phyloP scores from a whole-genome alignment of 2,329 filamentous ascomycete genomes.

The Rhexocercosporidium sp. region DNA sequence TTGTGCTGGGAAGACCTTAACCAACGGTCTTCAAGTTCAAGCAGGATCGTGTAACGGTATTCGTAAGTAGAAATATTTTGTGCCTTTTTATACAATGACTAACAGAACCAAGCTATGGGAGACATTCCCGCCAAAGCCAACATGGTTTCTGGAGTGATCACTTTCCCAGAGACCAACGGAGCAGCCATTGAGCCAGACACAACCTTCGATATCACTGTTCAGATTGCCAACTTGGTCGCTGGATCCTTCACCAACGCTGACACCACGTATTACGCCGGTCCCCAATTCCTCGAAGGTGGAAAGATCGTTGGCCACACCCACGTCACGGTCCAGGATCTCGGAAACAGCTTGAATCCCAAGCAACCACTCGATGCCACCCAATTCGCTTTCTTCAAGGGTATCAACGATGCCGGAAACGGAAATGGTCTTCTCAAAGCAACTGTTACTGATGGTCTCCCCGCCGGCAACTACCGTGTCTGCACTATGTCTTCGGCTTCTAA shows the following conservation, averaged over 20 bases:
- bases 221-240: constrained; percentile 44
- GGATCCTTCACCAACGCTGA: constrained; percentile 48
- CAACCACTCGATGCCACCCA: constrained; percentile 40
- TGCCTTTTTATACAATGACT: not conserved
- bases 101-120: constrained; percentile 40
- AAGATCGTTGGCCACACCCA: constrained; percentile 48
- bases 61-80: constrained; percentile 35
- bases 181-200: constrained; percentile 35
- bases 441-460: constrained; percentile 48
- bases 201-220: constrained; percentile 43
- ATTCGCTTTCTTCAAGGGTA: constrained; percentile 50
- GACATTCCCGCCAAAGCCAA: constrained; percentile 42
- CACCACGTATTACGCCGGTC: constrained; percentile 47
- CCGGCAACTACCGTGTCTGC: constrained; percentile 52
- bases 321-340: constrained; percentile 47
- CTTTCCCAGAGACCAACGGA: constrained; percentile 35
- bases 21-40: constrained; percentile 64
- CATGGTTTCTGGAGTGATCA: constrained; percentile 43
- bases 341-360: constrained; percentile 41
- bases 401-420: constrained; percentile 48
- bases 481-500: constrained; percentile 50
- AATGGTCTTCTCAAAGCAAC: constrained; percentile 46
- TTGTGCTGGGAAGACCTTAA: constrained; percentile 51
- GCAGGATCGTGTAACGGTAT: constrained; percentile 64
- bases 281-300: constrained; percentile 44